A percentile compares a stretch with the other conserved stretches of the same genome.
Evolutionary conservation across 805 yeast species (phyloP).

Genomic region (Sugiyamaella lignohabitans): DNA sequence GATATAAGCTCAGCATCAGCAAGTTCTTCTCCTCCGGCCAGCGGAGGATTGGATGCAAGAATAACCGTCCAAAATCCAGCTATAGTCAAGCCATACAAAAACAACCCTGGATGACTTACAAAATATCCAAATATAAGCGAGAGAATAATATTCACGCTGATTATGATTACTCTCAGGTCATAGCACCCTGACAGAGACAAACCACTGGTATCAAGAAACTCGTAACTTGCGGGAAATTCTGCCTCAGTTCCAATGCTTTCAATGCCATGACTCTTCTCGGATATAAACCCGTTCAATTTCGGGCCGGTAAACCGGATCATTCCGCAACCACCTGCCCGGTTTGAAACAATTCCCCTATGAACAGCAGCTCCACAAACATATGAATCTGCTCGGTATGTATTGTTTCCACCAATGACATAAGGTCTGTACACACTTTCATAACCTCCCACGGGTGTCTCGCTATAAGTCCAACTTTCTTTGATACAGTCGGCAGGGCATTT

Average conservation of each 20-base stretch:
- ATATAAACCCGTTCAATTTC: conserved; percentile 40
- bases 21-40: conserved; percentile 41
- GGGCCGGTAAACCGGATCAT: conserved; percentile 51
- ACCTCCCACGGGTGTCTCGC: conserved; percentile 68
- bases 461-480: conserved; percentile 66
- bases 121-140: conserved; percentile 41
- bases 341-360: conserved; percentile 75
- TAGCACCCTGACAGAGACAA: conserved; percentile 46
- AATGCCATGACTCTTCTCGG: conserved; percentile 45
- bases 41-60: conserved; percentile 73
- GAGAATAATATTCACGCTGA: conserved; percentile 51
- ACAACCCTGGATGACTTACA: conserved; percentile 47
- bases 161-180: conserved; percentile 60
- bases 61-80: conserved; percentile 82
- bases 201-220: conserved; percentile 42
- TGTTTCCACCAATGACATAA: conserved; percentile 74
- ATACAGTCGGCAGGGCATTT: conserved; percentile 89
- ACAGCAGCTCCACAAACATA: conserved; percentile 86
- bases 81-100: conserved; percentile 54
- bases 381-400: conserved; percentile 72
- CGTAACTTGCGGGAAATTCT: conserved; percentile 67
- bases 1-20: conserved; percentile 57
- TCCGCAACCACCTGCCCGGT: conserved; percentile 74
- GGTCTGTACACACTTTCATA: conserved; percentile 61
- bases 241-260: conserved; percentile 53